Percentiles rank a stretch among this genome's conserved stretches.
phyloP scores from a whole-genome alignment of 352 stramenopile genomes.

The Globisporangium ultimum region DNA sequence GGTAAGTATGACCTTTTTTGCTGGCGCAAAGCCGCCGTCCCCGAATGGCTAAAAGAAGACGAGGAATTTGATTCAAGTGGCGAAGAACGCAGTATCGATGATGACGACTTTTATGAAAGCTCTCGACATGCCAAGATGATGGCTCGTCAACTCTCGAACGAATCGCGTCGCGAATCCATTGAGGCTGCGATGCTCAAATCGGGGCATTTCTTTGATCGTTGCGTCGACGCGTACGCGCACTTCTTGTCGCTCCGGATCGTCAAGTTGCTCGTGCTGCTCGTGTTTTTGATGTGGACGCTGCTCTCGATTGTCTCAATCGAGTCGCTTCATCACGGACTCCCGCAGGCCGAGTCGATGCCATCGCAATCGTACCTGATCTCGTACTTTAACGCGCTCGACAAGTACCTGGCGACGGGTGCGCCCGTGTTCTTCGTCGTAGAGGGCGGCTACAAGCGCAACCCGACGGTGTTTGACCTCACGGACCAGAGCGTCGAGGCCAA shows the following conservation, averaged over 20 bases:
- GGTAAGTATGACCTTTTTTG: constrained; percentile 60
- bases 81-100: too few relatives aligned
- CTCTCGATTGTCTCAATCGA: constrained; percentile 53
- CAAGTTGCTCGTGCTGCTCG: constrained; percentile 54
- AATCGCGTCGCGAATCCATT: constrained; percentile 13
- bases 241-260: constrained; percentile 39
- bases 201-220: constrained; percentile 36
- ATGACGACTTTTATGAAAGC: neutral
- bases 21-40: constrained; percentile 19
- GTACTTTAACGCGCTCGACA: constrained; percentile 49
- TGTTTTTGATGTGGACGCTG: constrained; percentile 44
- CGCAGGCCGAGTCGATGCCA: constrained; percentile 47
- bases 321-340: constrained; percentile 48
- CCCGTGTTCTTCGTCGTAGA: constrained; percentile 75
- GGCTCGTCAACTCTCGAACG: constrained; percentile 11
- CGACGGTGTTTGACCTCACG: constrained; percentile 28
- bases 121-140: neutral
- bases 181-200: constrained; percentile 10
- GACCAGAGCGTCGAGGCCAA: constrained; percentile 31
- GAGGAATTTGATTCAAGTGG: neutral
- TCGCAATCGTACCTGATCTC: constrained; percentile 53
- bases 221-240: constrained; percentile 34
- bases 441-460: constrained; percentile 49
- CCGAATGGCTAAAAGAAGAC: constrained; percentile 15
- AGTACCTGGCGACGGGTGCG: constrained; percentile 38